These are phyloP conservation scores for Coemansia linderi DNA, from an alignment of 371 early-diverging fungal species.

Conservation along the genomic window DNA sequence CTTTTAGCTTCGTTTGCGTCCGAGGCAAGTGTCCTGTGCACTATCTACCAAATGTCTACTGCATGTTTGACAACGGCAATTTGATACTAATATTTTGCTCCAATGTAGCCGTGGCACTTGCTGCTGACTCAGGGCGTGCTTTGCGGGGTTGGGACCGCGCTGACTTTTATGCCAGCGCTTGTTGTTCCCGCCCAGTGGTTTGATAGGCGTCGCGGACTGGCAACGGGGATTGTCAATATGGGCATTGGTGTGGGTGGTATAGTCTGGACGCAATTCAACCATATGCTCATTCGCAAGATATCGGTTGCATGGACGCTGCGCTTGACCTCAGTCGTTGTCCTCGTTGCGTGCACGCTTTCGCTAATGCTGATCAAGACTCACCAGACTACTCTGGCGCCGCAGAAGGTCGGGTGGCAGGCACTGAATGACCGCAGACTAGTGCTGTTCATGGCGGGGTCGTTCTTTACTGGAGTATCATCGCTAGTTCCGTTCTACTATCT, in stretches of 20 bases:
- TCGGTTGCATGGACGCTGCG: conserved; percentile 61
- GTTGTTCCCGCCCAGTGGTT: conserved; percentile 58
- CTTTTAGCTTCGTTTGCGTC: conserved; percentile 56
- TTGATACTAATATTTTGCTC: background rate
- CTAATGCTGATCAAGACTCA: conserved; percentile 41
- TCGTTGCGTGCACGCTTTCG: conserved; percentile 25
- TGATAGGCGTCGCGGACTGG: conserved; percentile 54
- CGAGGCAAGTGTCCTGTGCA: conserved; percentile 27
- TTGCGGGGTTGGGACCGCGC: conserved; percentile 60
- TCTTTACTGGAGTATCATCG: conserved; percentile 42
- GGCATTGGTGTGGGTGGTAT: conserved; percentile 83
- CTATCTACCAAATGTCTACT: background rate
- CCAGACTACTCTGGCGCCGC: background rate
- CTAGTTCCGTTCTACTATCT: conserved; percentile 47
- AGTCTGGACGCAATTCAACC: conserved; percentile 67
- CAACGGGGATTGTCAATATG: conserved; percentile 61
- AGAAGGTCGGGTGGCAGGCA: conserved; percentile 12
- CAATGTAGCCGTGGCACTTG: conserved; percentile 63
- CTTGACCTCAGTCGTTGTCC: conserved; percentile 35
- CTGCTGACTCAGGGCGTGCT: conserved; percentile 69
- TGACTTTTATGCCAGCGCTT: conserved; percentile 54
- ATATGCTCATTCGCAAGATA: conserved; percentile 58
- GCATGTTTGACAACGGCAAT: background rate
- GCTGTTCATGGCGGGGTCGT: conserved; percentile 23
- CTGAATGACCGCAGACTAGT: conserved; percentile 27